Percentiles rank a stretch among this genome's conserved stretches.
phyloP scores from a whole-genome alignment of 2,329 filamentous ascomycete species.

The Claviceps sp. region DNA sequence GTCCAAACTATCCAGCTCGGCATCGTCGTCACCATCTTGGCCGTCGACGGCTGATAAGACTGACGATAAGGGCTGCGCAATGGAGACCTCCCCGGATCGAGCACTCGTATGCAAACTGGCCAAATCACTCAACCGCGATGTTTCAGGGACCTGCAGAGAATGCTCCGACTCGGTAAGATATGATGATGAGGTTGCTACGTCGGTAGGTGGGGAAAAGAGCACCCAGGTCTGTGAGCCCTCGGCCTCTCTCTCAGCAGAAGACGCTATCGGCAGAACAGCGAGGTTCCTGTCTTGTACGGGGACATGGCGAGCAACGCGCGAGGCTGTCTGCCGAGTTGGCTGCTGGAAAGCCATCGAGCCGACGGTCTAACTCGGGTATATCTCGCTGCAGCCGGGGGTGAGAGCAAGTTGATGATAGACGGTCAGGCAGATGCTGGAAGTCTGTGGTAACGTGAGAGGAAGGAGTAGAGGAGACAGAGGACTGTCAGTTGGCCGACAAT shows the following conservation, averaged over 20 bases:
- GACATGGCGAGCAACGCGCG: constrained; percentile 31
- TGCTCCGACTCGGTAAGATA: constrained; percentile 56
- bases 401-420: not conserved
- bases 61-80: constrained; percentile 24
- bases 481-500: no score
- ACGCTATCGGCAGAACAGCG: constrained; percentile 11
- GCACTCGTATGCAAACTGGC: constrained; percentile 62
- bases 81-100: constrained; percentile 40
- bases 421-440: no score
- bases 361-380: not conserved
- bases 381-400: not conserved
- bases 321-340: constrained; percentile 38
- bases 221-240: constrained; percentile 90
- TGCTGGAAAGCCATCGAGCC: constrained; percentile 45
- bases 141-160: constrained; percentile 51
- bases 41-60: constrained; percentile 23
- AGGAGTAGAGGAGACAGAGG: no score
- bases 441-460: no score
- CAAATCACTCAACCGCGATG: constrained; percentile 66
- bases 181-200: constrained; percentile 47
- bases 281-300: constrained; percentile 23
- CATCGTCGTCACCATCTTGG: constrained; percentile 45
- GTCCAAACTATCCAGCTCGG: constrained; percentile 83
- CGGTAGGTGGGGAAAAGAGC: constrained; percentile 69
- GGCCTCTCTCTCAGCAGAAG: constrained; percentile 23